Base-by-base conservation (phyloP, 2,329 filamentous ascomycete genomes). In the Colletotrichum spaethianum region DNA sequence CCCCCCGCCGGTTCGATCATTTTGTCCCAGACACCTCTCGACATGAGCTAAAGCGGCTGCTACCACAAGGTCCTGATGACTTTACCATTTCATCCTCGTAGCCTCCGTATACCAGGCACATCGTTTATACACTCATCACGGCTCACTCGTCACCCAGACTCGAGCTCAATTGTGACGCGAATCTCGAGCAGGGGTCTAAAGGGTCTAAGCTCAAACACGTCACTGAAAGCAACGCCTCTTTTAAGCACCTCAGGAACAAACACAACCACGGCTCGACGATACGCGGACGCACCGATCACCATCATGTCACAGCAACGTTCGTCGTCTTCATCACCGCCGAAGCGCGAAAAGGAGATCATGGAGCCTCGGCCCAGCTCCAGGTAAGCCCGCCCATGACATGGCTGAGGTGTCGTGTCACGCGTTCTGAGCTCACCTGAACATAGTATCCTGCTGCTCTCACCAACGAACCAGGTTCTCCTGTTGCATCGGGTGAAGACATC, bases 401-500 rank as follows among this genome's bases (percentile, higher is more conserved):
- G n/a, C 20, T 7, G 44, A 14, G 33, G 20, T 18, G 63, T 63
- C 28, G 28, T 44, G 5, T n/a, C 33, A 5, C 11, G 36, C 46
- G 11, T 31, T 26, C 8, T 7, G 12, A 64, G 72, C 72, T 74
- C 74, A 70, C 31, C 70, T 8, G 1, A 31, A 55, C 73, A n/a
- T 46, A 77, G 75, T 56, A 91, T 98, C 57, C 85, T 98, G 42
- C 88, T 98, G 18, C 86, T 99, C 59, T 98, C 96, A 0, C 93
- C 95, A 0, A 87, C 88, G 62, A 98, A 98, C 80, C 91, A 98
- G 80, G 90, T 98, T 57, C 88, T 99, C 0, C 90, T 98, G 23
- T 90, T 98, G 11, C 95, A 95, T 80, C 92, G 96, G 74, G 94
- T 97, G 3, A 88, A 92, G 75, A 94, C 93, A 1, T 96, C 94